Base-by-base conservation (phyloP, 1,139 yeast genomes). In the Pichia sp. region DNA sequence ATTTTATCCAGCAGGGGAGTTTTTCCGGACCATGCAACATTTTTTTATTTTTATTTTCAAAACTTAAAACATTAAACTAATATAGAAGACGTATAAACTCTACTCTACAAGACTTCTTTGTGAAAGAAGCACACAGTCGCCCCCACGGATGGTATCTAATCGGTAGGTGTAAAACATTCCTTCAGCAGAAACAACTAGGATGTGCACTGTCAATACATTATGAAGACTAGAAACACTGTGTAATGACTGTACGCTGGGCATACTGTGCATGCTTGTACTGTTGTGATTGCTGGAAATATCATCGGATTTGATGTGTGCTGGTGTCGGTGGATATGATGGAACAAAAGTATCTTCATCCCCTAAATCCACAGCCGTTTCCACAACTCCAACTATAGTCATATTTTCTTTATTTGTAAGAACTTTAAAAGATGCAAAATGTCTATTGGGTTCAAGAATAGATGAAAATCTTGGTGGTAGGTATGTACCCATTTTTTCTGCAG, bases 381-480 rank as follows among this genome's bases (percentile, higher is more conserved):
- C 77, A 61, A 83, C 75, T 6, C 80, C 79, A 3, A 85, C 87
- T 41, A 82, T 80, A 5, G 84, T 77, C 60, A 79, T 79, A n/a
- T 79, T 78, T 52, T 83, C 87, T 53, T 75, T 75, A 19, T 77
- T 71, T 3, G 84, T 75, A 13, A 93, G 95, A 28, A 93, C 81
- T 66, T 90, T 91, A 61, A 93, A 74, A 28, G 90, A 89, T 0
- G 99, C 98, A 76, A 93, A 93, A 65, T 91, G 97, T 53, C 99
- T 76, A 19, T 89, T 85, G 10, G 97, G 96, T 65, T 91, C 97
- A 62, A 93, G 73, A 55, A 91, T 84, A 2, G 96, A 89, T 1
- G 95, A 81, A 52, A 91, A 86, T 49, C 89, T 79, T 16, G 87
- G 82, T 0, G 97, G 97, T 45, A 91, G 73, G 59, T 84, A 87